These are phyloP conservation scores for Mucor racemosus DNA, from an alignment of 371 early-diverging fungal genomes.

Conservation along the genomic window DNA sequence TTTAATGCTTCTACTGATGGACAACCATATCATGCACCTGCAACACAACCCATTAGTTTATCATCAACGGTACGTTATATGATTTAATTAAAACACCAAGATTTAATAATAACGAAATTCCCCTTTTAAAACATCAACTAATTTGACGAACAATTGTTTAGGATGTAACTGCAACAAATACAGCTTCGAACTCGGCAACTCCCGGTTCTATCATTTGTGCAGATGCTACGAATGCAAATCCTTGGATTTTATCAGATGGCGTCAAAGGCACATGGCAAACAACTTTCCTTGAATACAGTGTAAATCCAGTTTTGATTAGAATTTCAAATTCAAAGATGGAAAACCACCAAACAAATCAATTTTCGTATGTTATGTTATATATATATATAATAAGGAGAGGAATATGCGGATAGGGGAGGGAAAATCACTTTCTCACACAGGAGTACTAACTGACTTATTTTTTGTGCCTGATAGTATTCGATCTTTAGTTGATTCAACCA, in stretches of 20 bases:
- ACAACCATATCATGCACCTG: constrained; percentile 39
- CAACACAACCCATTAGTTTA: constrained; percentile 48
- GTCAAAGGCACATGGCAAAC: constrained; percentile 70
- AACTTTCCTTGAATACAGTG: constrained; percentile 52
- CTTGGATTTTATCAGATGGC: constrained; percentile 71
- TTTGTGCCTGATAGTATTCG: constrained; percentile 24
- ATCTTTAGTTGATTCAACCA: constrained; percentile 18
- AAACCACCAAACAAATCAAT: constrained; percentile 70
- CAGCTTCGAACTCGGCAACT: constrained; percentile 43
- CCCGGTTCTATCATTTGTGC: constrained; percentile 60
- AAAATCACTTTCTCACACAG: not conserved
- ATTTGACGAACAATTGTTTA: constrained; percentile 13
- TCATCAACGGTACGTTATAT: constrained; percentile 23
- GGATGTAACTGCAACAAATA: constrained; percentile 31
- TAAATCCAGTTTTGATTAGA: constrained; percentile 72
- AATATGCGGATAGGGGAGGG: not conserved
- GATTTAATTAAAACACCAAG: constrained; percentile 4
- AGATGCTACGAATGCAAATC: constrained; percentile 31
- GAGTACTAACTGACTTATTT: not conserved
- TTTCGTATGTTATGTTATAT: constrained; percentile 46
- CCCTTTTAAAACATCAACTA: not conserved
- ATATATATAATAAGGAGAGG: not conserved
- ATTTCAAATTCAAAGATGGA: constrained; percentile 64
- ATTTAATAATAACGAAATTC: not conserved
- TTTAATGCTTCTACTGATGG: constrained; percentile 55